Evolutionary conservation across 139 green algal species (phyloP), one percentile per base, ranked within the genome.

Genomic region (Pseudopediastrum boryanum): DNA sequence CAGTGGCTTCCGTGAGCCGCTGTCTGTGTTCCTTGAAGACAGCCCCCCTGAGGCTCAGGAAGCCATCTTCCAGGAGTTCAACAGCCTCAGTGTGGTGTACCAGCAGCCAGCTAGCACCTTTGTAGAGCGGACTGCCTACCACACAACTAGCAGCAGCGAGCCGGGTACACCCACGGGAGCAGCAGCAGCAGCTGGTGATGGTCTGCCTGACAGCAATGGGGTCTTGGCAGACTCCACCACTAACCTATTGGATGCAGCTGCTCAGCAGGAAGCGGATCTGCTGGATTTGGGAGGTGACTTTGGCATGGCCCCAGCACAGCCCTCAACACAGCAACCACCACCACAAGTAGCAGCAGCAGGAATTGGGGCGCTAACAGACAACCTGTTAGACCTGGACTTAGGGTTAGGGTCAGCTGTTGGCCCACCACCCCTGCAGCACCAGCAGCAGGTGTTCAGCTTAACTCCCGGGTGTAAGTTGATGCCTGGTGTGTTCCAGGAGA

Each of bases 31-130:
- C 33, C 29, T n/a, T 10, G n/a, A 58, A n/a, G 48, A 21, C 21
- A n/a, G 19, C 48, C 16, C 48, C 16, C 48, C 16, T 16, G 33
- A 81, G 58, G 85, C 88, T 0, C 46, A 72, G 72, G 88, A 97
- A 59, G 79, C 80, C 44, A 90, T 99, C 42, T 99, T 99, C 71
- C 85, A 95, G 13, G 94, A 98, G 85, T 96, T 98, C 80, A 98
- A 98, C 86, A 89, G 85, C 0, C 85, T 98, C 16, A 93, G 92
- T 2, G 92, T 98, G 2, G 67, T 97, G 0, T 97, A 95, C 84
- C 71, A 87, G 52, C 78, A 80, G 13, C 89, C 90, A 0, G 87
- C 85, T 4, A 54, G 61, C 4, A 83, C 79, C 12, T 95, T 94
- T 31, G 74, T 81, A 1, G 44, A 81, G 74, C 36, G 44, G 12